A percentile compares a stretch with the other conserved stretches of the same genome.
These are phyloP conservation scores for Lippia alba DNA, from an alignment of 305 asterid species.

Conservation along the genomic window DNA sequence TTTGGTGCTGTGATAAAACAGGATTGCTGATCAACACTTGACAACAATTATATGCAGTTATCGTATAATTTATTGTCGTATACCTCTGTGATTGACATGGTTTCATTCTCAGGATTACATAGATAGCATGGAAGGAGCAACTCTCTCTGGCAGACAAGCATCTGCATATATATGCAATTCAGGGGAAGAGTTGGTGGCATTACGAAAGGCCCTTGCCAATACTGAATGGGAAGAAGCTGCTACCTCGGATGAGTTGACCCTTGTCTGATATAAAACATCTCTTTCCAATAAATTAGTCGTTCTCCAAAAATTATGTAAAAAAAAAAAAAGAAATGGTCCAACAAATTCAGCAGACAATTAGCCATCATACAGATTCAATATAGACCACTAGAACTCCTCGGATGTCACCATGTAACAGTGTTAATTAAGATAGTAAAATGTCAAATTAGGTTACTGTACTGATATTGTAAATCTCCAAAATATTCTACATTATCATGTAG, in stretches of 20 bases:
- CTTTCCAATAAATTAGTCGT: not conserved
- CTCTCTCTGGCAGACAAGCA: constrained; percentile 93
- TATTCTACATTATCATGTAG: not conserved
- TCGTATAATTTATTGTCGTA: not conserved
- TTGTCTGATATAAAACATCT: constrained; percentile 43
- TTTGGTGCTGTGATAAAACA: not conserved
- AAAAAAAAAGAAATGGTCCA: too few species aligned
- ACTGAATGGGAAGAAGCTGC: constrained; percentile 38
- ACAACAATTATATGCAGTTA: not conserved
- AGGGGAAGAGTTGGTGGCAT: constrained; percentile 74
- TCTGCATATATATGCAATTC: constrained; percentile 80
- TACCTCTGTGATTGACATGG: not conserved
- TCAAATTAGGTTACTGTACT: constrained; percentile 15
- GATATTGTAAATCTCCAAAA: constrained; percentile 12
- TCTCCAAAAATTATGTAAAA: not conserved
- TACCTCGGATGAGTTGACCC: constrained; percentile 60
- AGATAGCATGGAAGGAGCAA: constrained; percentile 99
- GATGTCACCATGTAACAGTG: not conserved
- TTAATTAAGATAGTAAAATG: constrained; percentile 6
- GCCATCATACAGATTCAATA: constrained; percentile 3
- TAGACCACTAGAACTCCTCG: constrained; percentile 14
- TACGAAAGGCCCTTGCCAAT: constrained; percentile 55
- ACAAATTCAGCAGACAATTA: constrained; percentile 1
- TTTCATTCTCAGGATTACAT: constrained; percentile 76
- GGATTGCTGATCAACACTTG: not conserved